A percentile compares a stretch with the other conserved stretches of the same genome.
Conservation (phyloP, 148 eudicot species). For the Fallopia convolvulus region DNA sequence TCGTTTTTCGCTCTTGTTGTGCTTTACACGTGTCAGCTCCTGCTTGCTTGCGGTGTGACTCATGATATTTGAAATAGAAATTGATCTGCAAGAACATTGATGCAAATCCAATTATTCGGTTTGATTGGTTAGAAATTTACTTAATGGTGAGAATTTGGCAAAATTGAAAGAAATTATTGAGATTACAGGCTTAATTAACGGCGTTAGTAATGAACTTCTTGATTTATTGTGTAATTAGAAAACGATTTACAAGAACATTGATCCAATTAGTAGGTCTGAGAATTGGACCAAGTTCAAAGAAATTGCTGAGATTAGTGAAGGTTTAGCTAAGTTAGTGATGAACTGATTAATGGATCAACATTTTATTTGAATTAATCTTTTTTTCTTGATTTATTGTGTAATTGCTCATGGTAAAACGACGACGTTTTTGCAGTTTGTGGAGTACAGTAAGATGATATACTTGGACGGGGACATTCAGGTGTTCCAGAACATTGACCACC, state of each 20-base stretch:
- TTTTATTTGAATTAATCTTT: no score
- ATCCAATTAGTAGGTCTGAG: background rate
- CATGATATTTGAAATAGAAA: background rate
- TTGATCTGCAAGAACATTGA: background rate
- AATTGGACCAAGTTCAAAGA: no score
- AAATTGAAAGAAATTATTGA: no score
- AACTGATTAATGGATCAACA: no score
- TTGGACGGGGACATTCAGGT: constrained; percentile 42
- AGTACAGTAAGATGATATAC: constrained; percentile 36
- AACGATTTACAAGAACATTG: background rate
- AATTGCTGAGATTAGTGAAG: background rate
- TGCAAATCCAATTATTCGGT: background rate
- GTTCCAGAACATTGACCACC: constrained; percentile 37
- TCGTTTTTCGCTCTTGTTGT: background rate
- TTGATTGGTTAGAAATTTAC: no score
- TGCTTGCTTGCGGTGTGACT: background rate
- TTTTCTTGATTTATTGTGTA: no score
- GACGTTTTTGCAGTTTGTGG: constrained; percentile 29
- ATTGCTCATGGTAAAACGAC: no score
- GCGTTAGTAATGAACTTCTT: no score
- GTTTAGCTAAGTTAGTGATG: background rate
- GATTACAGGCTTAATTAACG: background rate
- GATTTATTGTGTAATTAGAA: background rate
- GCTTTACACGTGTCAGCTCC: background rate
- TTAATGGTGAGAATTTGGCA: no score